Evolutionary conservation across 2,329 filamentous ascomycete species (phyloP).

Genomic region (Endocalyx cinctus): DNA sequence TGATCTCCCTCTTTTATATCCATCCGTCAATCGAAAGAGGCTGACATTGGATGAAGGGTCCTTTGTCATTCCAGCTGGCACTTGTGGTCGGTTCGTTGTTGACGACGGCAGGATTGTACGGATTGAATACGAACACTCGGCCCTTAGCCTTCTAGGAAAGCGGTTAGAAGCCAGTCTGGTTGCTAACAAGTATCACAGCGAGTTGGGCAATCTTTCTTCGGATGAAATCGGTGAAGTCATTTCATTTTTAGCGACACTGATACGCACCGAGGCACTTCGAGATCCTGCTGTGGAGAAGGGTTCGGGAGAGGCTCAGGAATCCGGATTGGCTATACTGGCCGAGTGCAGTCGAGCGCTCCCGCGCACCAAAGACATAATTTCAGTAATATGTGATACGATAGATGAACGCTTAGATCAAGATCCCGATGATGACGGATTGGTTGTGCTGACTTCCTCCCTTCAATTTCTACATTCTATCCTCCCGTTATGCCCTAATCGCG

Average conservation of each 20-base stretch:
- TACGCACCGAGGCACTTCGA: slow-evolving; percentile 48
- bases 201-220: slow-evolving; percentile 48
- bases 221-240: slow-evolving; percentile 71
- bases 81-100: slow-evolving; percentile 67
- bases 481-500: slow-evolving; percentile 69
- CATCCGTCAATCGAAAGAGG: slow-evolving; percentile 40
- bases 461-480: slow-evolving; percentile 75
- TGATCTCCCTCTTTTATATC: slow-evolving; percentile 59
- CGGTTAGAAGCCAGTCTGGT: slow-evolving; percentile 64
- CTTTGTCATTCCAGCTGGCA: slow-evolving; percentile 63
- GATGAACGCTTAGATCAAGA: slow-evolving; percentile 64
- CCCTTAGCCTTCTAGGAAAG: slow-evolving; percentile 72
- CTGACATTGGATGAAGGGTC: slow-evolving; percentile 40
- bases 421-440: slow-evolving; percentile 59
- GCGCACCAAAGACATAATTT: slow-evolving; percentile 69
- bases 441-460: slow-evolving; percentile 65
- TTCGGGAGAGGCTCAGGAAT: slow-evolving; percentile 19
- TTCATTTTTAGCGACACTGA: slow-evolving; percentile 65
- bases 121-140: slow-evolving; percentile 75
- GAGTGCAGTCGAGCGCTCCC: slow-evolving; percentile 53
- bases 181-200: slow-evolving; percentile 49
- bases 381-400: slow-evolving; percentile 78
- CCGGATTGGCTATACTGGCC: slow-evolving; percentile 47
- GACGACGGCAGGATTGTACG: slow-evolving; percentile 73
- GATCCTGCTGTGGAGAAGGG: slow-evolving; percentile 16